Percentiles rank a stretch among this genome's conserved stretches.
Conservation (phyloP, 331 rosid genomes). For the Dryas integrifolia region DNA sequence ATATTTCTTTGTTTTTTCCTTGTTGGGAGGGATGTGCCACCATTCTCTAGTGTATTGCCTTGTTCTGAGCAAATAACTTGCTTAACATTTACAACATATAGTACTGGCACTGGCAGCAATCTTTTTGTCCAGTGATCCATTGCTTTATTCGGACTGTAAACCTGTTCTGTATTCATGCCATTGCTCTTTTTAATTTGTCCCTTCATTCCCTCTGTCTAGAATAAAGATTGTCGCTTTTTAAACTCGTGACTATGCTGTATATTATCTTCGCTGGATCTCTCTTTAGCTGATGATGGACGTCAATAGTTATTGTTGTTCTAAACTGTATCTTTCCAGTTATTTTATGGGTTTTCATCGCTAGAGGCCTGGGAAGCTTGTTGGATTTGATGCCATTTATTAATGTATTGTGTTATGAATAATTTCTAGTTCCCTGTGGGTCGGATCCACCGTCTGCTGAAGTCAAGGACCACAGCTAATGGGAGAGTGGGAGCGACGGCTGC, state of each 20-base stretch:
- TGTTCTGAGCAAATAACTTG: neutral
- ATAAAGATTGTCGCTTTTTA: neutral
- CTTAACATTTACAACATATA: neutral
- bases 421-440: slow-evolving; percentile 80
- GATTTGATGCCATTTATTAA: neutral
- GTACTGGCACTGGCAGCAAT: neutral
- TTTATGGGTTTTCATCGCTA: neutral
- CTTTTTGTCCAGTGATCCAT: neutral
- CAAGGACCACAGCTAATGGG: slow-evolving; percentile 62
- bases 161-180: neutral
- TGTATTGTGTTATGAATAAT: slow-evolving; percentile 13
- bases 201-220: neutral
- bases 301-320: neutral
- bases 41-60: neutral
- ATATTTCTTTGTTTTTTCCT: neutral
- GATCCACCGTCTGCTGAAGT: slow-evolving; percentile 67
- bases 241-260: neutral
- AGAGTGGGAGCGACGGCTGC: slow-evolving; percentile 87
- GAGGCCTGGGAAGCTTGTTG: neutral
- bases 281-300: neutral
- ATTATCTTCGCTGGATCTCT: neutral
- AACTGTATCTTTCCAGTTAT: neutral
- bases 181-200: neutral
- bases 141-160: neutral
- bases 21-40: neutral